Base-by-base conservation (phyloP, 2,329 filamentous ascomycete genomes). In the Talaromyces sp. region DNA sequence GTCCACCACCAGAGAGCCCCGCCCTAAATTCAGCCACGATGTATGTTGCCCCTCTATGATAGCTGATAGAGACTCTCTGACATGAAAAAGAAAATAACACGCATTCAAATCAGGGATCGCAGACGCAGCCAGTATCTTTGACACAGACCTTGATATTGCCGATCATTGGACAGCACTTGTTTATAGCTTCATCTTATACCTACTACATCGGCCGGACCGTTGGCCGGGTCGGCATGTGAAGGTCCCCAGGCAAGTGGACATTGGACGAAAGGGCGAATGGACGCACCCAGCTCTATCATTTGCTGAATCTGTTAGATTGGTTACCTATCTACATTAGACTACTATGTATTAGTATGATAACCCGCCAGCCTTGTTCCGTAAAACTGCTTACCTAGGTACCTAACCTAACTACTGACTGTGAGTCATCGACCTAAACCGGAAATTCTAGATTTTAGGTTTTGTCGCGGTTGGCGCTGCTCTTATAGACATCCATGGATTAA, bases 21-120 rank as follows among this genome's bases (percentile, higher is more conserved):
- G 51, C 61, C 61, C 40, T 58, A 58, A 63, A 29, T 36, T 47
- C 61, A 56, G 61, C 61, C 61, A 63, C 51, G 61, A 45, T 49
- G 27, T 49, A 36, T n/a, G n/a, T 38, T 63, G 51, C 61, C 61
- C 61, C 61, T 58, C 61, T 38, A 36, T 54, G 58, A 31, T 51
- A 25, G 59, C 51, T 31, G 53, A 47, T 63, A 27, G 31, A 38
- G 31, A 31, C 29, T 17, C 13, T 17, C 36, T 43, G 60, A 54
- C 17, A 40, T 13, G 13, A 19, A 31, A 38, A 62, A 15, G 27
- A 40, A 27, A 11, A 56, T 29, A 19, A 19, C 47, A 38, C 11
- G 29, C 53, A 22, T 22, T 13, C 53, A 19, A 36, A 38, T 56
- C 53, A 38, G 31, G 53, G 22, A 25, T 34, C 31, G 29, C n/a